phyloP scores from a whole-genome alignment of 495 filamentous ascomycete species.

The Aspergillus ellipticus region DNA sequence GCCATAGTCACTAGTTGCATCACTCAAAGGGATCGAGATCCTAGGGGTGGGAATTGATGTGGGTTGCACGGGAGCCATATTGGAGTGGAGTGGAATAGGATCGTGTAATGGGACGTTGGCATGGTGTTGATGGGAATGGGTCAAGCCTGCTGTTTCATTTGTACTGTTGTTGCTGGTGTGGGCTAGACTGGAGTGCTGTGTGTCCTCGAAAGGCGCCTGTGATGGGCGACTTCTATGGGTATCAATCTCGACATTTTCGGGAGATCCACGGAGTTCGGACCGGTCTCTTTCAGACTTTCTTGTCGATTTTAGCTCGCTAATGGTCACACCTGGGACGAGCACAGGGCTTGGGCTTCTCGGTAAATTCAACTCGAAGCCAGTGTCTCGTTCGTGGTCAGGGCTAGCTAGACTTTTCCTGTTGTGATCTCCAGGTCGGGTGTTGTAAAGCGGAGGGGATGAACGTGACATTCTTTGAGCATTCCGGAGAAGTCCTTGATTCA shows the following conservation, averaged over 20 bases:
- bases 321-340: slow-evolving; percentile 12
- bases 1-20: slow-evolving; percentile 60
- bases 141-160: slow-evolving; percentile 7
- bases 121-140: slow-evolving; percentile 14
- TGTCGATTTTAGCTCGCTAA: slow-evolving; percentile 5
- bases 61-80: slow-evolving; percentile 11
- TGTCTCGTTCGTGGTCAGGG: slow-evolving; percentile 9
- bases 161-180: background rate
- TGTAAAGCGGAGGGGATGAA: slow-evolving; percentile 52
- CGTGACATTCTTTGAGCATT: slow-evolving; percentile 65
- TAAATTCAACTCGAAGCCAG: slow-evolving; percentile 21
- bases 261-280: background rate
- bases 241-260: background rate
- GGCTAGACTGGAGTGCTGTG: background rate
- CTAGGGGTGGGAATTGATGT: slow-evolving; percentile 30
- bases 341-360: slow-evolving; percentile 20
- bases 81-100: slow-evolving; percentile 7
- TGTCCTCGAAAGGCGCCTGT: background rate
- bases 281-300: background rate
- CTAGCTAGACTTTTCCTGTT: slow-evolving; percentile 12
- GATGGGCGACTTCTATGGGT: background rate
- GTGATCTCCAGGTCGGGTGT: slow-evolving; percentile 18
- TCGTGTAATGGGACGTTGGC: slow-evolving; percentile 29
- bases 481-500: slow-evolving; percentile 56
- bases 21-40: slow-evolving; percentile 43